Percentiles rank a stretch among this genome's conserved stretches.
phyloP scores from a whole-genome alignment of 805 yeast species.

The Candida taoyuanica region DNA sequence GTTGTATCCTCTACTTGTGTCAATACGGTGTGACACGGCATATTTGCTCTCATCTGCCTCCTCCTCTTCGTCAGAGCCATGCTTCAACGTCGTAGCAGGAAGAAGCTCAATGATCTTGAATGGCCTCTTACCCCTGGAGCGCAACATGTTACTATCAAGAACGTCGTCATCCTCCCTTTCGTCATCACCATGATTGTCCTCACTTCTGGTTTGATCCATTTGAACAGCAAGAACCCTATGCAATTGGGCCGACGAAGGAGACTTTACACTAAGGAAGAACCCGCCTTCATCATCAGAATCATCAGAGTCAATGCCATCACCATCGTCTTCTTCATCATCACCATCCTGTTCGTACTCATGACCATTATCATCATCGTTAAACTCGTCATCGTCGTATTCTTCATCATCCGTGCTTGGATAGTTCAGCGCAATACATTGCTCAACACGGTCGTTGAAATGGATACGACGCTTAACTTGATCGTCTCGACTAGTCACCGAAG shows the following conservation, averaged over 20 bases:
- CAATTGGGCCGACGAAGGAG: constrained; percentile 33
- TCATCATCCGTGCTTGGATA: constrained; percentile 22
- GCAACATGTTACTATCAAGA: constrained; percentile 1
- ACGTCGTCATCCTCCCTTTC: constrained; percentile 2
- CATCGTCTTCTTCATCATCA: constrained; percentile 26
- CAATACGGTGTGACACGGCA: constrained; percentile 67
- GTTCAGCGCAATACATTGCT: constrained; percentile 80
- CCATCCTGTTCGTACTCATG: constrained; percentile 20
- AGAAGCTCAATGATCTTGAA: constrained; percentile 64
- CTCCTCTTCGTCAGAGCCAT: constrained; percentile 61
- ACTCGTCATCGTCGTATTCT: constrained; percentile 24
- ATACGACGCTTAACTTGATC: constrained; percentile 50
- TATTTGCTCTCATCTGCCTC: constrained; percentile 38
- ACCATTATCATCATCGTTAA: too few relatives aligned
- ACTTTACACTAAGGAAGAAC: constrained; percentile 53
- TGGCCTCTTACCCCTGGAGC: background rate
- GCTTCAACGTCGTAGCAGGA: constrained; percentile 84
- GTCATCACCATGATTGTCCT: constrained; percentile 5
- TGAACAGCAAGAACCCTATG: constrained; percentile 11
- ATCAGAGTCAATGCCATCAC: constrained; percentile 26
- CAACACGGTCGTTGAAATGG: constrained; percentile 91
- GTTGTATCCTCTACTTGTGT: constrained; percentile 69
- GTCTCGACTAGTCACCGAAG: constrained; percentile 2
- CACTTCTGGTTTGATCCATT: constrained; percentile 1
- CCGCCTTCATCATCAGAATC: constrained; percentile 66